Conservation (phyloP, 306 rosid species). For the Cicer judaicum region DNA sequence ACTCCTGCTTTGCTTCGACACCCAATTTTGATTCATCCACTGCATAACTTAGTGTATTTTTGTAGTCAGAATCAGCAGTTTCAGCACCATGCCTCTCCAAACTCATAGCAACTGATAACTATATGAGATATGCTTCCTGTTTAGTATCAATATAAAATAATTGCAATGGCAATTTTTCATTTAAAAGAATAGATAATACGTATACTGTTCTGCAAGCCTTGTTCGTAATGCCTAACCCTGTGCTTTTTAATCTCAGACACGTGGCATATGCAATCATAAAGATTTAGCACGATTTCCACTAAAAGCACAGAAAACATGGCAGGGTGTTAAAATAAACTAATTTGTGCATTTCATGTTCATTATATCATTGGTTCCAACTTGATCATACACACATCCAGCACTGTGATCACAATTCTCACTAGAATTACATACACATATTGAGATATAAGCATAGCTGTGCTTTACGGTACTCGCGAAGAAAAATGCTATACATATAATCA, state of each 20-base stretch:
- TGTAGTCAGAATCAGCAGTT: slow-evolving; percentile 52
- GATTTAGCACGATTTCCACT: not conserved
- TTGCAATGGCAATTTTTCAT: slow-evolving; percentile 37
- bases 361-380: not conserved
- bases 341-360: slow-evolving; percentile 1
- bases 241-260: slow-evolving; percentile 14
- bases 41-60: slow-evolving; percentile 51
- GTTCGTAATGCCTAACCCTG: slow-evolving; percentile 10
- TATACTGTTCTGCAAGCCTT: slow-evolving; percentile 6
- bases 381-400: not conserved
- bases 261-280: slow-evolving; percentile 29
- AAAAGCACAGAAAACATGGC: slow-evolving; percentile 5
- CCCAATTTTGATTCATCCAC: slow-evolving; percentile 51
- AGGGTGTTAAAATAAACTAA: not conserved
- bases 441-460: not conserved
- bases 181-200: slow-evolving; percentile 15
- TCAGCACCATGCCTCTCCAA: slow-evolving; percentile 60
- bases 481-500: not conserved
- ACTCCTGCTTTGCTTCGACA: slow-evolving; percentile 49
- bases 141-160: slow-evolving; percentile 45
- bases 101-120: slow-evolving; percentile 63
- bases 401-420: not conserved
- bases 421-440: not conserved
- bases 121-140: slow-evolving; percentile 46
- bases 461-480: slow-evolving; percentile 1